These are phyloP conservation scores for Suillus bovinus DNA, from an alignment of 768 basidiomycete species.

Conservation along the genomic window DNA sequence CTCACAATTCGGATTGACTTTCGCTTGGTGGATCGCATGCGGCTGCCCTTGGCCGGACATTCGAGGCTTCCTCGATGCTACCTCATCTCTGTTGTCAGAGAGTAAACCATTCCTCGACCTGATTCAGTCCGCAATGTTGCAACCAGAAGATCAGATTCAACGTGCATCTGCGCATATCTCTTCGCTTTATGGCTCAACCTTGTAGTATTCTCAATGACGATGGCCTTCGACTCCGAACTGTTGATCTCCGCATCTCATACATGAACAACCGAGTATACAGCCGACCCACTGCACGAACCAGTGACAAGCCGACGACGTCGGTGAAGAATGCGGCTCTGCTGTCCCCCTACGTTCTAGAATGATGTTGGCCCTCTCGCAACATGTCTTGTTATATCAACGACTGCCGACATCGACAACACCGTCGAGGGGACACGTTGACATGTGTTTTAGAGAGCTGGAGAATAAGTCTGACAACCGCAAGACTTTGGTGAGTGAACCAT, in stretches of 20 bases:
- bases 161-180: slow-evolving; percentile 30
- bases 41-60: slow-evolving; percentile 34
- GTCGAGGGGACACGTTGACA: background rate
- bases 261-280: background rate
- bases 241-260: background rate
- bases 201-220: background rate
- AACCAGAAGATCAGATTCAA: slow-evolving; percentile 37
- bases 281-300: background rate
- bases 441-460: background rate
- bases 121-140: slow-evolving; percentile 37
- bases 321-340: background rate
- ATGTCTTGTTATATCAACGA: background rate
- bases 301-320: background rate
- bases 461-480: background rate
- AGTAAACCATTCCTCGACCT: slow-evolving; percentile 41
- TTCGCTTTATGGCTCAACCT: slow-evolving; percentile 11
- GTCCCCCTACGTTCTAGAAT: background rate
- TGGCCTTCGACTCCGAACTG: background rate
- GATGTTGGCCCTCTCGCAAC: background rate
- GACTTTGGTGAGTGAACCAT: background rate
- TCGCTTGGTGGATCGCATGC: slow-evolving; percentile 30
- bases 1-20: slow-evolving; percentile 25
- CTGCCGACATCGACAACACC: background rate
- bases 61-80: slow-evolving; percentile 29
- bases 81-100: slow-evolving; percentile 21